Conservation (phyloP, 805 yeast genomes). For the Suhomyces vadensis region DNA sequence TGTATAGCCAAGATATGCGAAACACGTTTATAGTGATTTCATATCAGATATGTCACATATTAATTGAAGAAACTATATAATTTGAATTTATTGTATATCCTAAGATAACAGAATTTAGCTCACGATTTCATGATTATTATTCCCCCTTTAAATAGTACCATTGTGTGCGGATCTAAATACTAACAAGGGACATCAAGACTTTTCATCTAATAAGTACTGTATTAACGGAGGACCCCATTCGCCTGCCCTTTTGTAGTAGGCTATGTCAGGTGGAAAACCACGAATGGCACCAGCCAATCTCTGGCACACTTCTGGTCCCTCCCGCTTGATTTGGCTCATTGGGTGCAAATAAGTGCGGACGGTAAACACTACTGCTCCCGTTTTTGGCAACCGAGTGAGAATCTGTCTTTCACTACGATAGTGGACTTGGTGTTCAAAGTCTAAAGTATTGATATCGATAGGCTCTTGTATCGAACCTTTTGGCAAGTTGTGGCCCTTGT, state of each 20-base stretch:
- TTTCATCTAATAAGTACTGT: slow-evolving; percentile 9
- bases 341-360: slow-evolving; percentile 43
- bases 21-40: no score
- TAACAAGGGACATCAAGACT: no score
- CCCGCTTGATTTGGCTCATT: slow-evolving; percentile 30
- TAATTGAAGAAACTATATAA: no score
- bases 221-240: slow-evolving; percentile 71
- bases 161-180: no score
- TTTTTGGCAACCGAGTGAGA: slow-evolving; percentile 38
- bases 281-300: slow-evolving; percentile 63
- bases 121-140: no score
- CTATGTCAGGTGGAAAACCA: slow-evolving; percentile 59
- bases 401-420: slow-evolving; percentile 46
- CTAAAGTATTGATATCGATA: slow-evolving; percentile 30
- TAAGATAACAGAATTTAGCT: no score
- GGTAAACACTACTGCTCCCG: slow-evolving; percentile 42
- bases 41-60: no score
- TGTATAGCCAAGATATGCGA: no score
- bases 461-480: slow-evolving; percentile 26
- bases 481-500: slow-evolving; percentile 40
- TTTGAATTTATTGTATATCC: no score
- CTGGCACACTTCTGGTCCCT: slow-evolving; percentile 41
- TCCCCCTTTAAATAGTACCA: no score
- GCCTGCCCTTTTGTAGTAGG: slow-evolving; percentile 59
- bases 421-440: slow-evolving; percentile 40